Base-by-base conservation (phyloP, 345 rosid genomes). In the Laguncularia racemosa region DNA sequence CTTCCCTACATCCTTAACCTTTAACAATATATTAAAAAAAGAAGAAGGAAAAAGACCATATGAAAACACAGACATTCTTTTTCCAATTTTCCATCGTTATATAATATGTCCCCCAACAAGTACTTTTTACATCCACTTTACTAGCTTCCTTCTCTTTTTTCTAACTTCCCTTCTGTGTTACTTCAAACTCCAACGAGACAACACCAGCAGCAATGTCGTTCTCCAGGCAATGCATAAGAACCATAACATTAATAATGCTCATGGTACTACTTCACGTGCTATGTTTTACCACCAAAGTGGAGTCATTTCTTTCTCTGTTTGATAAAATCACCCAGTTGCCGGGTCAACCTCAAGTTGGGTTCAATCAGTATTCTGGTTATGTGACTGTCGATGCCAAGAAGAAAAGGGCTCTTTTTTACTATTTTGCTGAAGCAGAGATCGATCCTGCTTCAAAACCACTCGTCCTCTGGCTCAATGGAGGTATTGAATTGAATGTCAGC, bases 391-490 rank as follows among this genome's bases (percentile, higher is more conserved):
- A 89, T 57, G 82, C 57, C 10, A 80, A 63, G 66, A 80, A 78
- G 49, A 86, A 84, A 71, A 86, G 72, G 57, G 95, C 91, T 54
- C 77, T 92, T 73, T 92, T 92, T 73, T 93, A 93, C 80, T 93
- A 93, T 88, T 85, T 93, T 15, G 92, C 82, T 44, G 99, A 93
- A 67, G 92, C 99, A 45, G 91, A 87, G 79, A 55, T 51, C 44
- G 79, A 93, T 50, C 91, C 90, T 8, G 64, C 70, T 70, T 77
- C 89, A 58, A 93, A 81, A 67, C 97, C 97, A 52, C 93, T 93
- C 20, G 96, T 93, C 52, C 97, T 93, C 55, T 93, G 97, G 99
- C 86, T 93, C 62, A 93, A 93, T 59, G 99, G 99, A 84, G 99
- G 99, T 91, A 26, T 12, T n/a, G n/a, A n/a, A n/a, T 50, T 50